Percentiles rank a stretch among this genome's conserved stretches.
Evolutionary conservation across 306 rosid species (phyloP).

Genomic region (Glycine tomentella): DNA sequence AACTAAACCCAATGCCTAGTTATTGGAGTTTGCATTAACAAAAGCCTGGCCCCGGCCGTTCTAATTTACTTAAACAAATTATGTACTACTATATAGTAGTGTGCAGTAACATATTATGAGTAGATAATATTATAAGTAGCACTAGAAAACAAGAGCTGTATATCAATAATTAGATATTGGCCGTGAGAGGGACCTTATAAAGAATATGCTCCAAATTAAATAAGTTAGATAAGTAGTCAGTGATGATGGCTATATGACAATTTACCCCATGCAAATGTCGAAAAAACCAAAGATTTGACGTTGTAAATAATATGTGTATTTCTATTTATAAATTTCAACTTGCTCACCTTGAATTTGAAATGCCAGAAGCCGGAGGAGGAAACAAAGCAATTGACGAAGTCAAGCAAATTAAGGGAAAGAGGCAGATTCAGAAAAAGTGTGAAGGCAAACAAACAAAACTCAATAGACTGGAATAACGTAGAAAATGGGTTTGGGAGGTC

Average conservation of each 20-base stretch:
- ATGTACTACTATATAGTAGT: conserved; percentile 10
- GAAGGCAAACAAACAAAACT: conserved; percentile 11
- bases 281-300: conserved; percentile 50
- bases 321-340: conserved; percentile 42
- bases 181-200: conserved; percentile 2
- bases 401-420: neutral
- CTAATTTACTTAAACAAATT: neutral
- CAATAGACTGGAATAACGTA: neutral
- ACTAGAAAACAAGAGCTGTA: conserved; percentile 19
- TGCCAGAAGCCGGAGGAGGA: conserved; percentile 47
- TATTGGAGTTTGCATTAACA: conserved; percentile 6
- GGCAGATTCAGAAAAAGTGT: neutral
- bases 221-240: conserved; percentile 11
- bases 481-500: neutral
- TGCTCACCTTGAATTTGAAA: conserved; percentile 16
- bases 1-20: conserved; percentile 3
- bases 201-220: conserved; percentile 54
- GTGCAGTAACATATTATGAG: neutral
- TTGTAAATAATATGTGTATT: conserved; percentile 42
- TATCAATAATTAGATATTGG: conserved; percentile 25
- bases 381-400: conserved; percentile 31
- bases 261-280: conserved; percentile 42
- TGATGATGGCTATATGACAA: conserved; percentile 46
- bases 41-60: neutral
- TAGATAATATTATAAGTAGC: neutral